A percentile compares a stretch with the other conserved stretches of the same genome.
Evolutionary conservation across 1,284 basidiomycete species (phyloP).

Genomic region (Pseudozyma pruni): DNA sequence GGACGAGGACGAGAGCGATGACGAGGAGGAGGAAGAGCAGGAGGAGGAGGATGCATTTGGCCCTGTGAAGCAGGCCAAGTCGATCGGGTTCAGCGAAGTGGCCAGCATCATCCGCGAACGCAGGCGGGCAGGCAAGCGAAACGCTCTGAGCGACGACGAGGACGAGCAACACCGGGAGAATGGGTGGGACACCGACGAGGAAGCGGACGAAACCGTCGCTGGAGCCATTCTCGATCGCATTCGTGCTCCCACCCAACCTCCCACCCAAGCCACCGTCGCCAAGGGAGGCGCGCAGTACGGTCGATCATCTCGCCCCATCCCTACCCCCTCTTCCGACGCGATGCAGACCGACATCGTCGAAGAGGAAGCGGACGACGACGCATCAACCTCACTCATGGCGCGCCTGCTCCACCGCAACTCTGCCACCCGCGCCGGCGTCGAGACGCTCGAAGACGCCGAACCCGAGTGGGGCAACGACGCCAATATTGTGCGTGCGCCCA

Average conservation of each 20-base stretch:
- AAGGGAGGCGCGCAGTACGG: constrained; percentile 22
- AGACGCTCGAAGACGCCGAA: constrained; percentile 38
- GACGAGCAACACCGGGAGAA: constrained; percentile 11
- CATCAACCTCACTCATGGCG: constrained; percentile 17
- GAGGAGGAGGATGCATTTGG: constrained; percentile 35
- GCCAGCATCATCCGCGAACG: constrained; percentile 14
- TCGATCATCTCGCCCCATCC: constrained; percentile 2
- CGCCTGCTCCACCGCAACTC: constrained; percentile 6
- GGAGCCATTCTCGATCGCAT: constrained; percentile 19
- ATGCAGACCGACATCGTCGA: constrained; percentile 13
- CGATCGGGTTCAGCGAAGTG: constrained; percentile 23
- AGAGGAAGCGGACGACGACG: not conserved
- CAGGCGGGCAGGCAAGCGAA: constrained; percentile 14
- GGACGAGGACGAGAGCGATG: constrained; percentile 20
- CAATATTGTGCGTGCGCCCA: constrained; percentile 35
- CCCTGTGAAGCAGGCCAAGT: constrained; percentile 24
- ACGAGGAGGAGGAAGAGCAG: not conserved
- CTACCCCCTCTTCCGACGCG: not conserved
- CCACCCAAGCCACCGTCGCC: not conserved
- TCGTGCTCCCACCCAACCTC: not conserved
- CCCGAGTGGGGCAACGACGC: constrained; percentile 52
- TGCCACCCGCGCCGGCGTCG: constrained; percentile 7
- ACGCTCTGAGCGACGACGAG: constrained; percentile 24
- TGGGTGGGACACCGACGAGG: not conserved
- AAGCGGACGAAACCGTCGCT: constrained; percentile 6